A percentile compares a stretch with the other conserved stretches of the same genome.
phyloP scores from a whole-genome alignment of 139 green algal species.

The Eudorina sp. region DNA sequence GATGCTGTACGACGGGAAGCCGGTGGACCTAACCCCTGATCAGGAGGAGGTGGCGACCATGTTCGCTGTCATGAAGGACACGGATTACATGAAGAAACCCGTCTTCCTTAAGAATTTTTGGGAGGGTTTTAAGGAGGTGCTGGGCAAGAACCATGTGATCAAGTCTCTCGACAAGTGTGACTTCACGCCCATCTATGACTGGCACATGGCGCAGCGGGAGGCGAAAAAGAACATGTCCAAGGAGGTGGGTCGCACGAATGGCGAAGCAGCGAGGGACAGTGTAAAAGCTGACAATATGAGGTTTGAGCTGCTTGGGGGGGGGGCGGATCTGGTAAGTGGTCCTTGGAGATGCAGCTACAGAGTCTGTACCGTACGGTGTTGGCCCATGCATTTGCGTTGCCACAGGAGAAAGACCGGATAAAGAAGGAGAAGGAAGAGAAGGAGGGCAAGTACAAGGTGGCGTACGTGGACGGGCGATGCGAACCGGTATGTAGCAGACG shows the following conservation, averaged over 20 bases:
- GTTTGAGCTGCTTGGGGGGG: no score
- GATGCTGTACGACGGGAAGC: constrained; percentile 95
- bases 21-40: constrained; percentile 91
- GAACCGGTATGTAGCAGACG: no score
- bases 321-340: no score
- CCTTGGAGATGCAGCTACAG: no score
- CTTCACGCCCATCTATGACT: constrained; percentile 97
- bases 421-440: constrained; percentile 88
- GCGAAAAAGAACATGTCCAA: constrained; percentile 92
- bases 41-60: constrained; percentile 94
- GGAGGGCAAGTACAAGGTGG: constrained; percentile 95
- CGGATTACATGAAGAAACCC: constrained; percentile 96
- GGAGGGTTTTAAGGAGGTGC: constrained; percentile 91
- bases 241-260: constrained; percentile 82
- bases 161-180: constrained; percentile 93
- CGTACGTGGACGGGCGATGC: constrained; percentile 86
- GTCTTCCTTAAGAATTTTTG: constrained; percentile 94
- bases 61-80: constrained; percentile 97
- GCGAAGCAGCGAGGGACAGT: no score
- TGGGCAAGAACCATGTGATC: constrained; percentile 92
- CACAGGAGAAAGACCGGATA: constrained; percentile 90
- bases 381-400: constrained; percentile 7
- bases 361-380: no score
- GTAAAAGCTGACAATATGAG: no score
- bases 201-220: constrained; percentile 89